These are phyloP conservation scores for Colletotrichum camelliae DNA, from an alignment of 2,329 filamentous ascomycete species.

Conservation along the genomic window DNA sequence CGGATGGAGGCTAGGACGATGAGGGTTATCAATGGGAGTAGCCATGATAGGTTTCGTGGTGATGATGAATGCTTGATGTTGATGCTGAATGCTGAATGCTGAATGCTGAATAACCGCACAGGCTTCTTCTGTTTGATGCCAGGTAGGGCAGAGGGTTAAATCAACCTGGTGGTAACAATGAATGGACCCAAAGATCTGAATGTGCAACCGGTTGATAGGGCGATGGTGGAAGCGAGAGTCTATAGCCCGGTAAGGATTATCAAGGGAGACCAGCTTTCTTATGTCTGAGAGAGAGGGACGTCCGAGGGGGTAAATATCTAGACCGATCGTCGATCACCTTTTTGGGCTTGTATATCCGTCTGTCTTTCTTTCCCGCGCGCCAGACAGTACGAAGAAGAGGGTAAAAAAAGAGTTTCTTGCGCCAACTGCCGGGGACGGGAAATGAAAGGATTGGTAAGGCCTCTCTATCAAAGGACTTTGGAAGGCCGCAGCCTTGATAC, in stretches of 20 bases:
- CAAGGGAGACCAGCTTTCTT: conserved; percentile 12
- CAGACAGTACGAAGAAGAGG: not conserved
- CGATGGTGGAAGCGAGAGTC: conserved; percentile 2
- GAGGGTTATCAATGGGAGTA: conserved; percentile 15
- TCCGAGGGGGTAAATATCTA: not conserved
- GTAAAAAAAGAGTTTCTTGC: not conserved
- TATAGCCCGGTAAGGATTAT: not conserved
- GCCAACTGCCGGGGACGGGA: conserved; percentile 19
- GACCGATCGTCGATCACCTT: not conserved
- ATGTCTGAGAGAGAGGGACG: conserved; percentile 4
- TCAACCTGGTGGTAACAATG: not conserved
- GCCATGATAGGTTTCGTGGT: conserved; percentile 12
- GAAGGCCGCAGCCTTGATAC: not conserved
- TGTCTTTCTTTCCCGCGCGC: not conserved
- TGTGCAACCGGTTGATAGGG: conserved; percentile 7
- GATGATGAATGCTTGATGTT: not conserved
- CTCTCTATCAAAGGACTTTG: conserved; percentile 7
- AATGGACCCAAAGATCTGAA: not conserved
- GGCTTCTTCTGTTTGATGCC: not conserved
- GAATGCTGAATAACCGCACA: not conserved
- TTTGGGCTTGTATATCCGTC: not conserved
- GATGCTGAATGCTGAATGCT: not conserved
- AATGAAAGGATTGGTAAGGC: conserved; percentile 18
- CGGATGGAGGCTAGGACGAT: conserved; percentile 29
- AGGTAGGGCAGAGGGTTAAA: not conserved